phyloP scores from a whole-genome alignment of 1,284 basidiomycete genomes.

The Coniferiporia sulphurascens region DNA sequence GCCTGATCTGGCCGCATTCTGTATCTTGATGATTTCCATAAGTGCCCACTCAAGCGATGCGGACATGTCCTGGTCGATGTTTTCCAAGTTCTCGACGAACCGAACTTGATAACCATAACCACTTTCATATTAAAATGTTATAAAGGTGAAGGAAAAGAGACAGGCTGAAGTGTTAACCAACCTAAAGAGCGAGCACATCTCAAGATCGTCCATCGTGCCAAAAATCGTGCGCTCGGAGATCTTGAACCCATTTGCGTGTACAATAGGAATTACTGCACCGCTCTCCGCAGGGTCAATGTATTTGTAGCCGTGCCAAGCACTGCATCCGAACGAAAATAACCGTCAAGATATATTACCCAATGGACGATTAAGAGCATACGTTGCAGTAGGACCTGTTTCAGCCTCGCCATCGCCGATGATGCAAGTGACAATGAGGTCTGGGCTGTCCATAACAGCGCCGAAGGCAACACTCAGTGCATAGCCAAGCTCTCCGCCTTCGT shows the following conservation, averaged over 20 bases:
- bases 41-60: conserved; percentile 80
- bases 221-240: conserved; percentile 86
- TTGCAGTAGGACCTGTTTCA: conserved; percentile 81
- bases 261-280: conserved; percentile 83
- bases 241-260: conserved; percentile 83
- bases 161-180: conserved; percentile 20
- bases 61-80: conserved; percentile 68
- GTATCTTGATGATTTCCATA: conserved; percentile 73
- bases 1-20: conserved; percentile 69
- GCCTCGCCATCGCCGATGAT: conserved; percentile 86
- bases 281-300: conserved; percentile 90
- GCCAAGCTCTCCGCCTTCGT: conserved; percentile 89
- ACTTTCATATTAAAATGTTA: conserved; percentile 27
- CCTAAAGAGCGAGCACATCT: conserved; percentile 68
- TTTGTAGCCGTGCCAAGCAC: conserved; percentile 81
- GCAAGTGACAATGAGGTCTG: conserved; percentile 74
- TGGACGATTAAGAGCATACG: conserved; percentile 27
- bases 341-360: neutral
- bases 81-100: conserved; percentile 69
- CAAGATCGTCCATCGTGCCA: conserved; percentile 87
- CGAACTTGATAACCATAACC: conserved; percentile 87
- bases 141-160: neutral
- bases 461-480: conserved; percentile 83
- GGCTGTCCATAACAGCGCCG: conserved; percentile 85
- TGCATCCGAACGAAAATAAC: conserved; percentile 14